Evolutionary conservation across 768 basidiomycete species (phyloP), one percentile per base, ranked within the genome.

Genomic region (Boletus eberwhitei): DNA sequence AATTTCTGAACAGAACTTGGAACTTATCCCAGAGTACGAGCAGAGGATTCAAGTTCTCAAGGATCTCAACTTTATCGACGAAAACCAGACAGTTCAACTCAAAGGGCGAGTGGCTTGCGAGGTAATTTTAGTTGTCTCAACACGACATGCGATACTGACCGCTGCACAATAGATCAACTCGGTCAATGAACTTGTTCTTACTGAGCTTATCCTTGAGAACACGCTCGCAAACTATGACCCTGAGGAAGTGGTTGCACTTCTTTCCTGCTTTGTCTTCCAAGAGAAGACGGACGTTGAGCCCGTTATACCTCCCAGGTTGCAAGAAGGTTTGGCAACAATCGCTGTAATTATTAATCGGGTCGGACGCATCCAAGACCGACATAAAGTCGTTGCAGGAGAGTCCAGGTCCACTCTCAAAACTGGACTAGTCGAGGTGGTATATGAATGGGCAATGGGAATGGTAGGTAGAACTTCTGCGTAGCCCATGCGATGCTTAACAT

Each of bases 401-500:
- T 91, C 89, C 67, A 84, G 86, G 50, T 80, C 83, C 44, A 83
- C 77, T 54, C 82, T 95, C 62, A 98, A 97, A 70, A 88, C 89
- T 57, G 97, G 97, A 8, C 75, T 99, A 22, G 84, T 92, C 9
- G 96, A 99, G 67, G 97, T 96, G 2, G 97, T 98, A 8, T 98
- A 98, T 66, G 97, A 98, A 71, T 99, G 97, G 97, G 95, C 97
- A 0, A 93, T 89, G 70, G 97, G 97, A 50, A 98, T 96, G 95
- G 96, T 96, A 62, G 19, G 62, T 84, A 58, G 41, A n/a, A 17
- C 14, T 29, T 54, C 4, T 50, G 5, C 17, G 5, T 13, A 12
- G 29, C 1, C 9, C 40, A 47, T 45, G 34, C 14, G 32, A n/a
- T 11, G 17, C 36, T 37, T 54, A n/a, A 52, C 34, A 29, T 40